phyloP scores from a whole-genome alignment of 148 eudicot species.

The Rhododendron molle region DNA sequence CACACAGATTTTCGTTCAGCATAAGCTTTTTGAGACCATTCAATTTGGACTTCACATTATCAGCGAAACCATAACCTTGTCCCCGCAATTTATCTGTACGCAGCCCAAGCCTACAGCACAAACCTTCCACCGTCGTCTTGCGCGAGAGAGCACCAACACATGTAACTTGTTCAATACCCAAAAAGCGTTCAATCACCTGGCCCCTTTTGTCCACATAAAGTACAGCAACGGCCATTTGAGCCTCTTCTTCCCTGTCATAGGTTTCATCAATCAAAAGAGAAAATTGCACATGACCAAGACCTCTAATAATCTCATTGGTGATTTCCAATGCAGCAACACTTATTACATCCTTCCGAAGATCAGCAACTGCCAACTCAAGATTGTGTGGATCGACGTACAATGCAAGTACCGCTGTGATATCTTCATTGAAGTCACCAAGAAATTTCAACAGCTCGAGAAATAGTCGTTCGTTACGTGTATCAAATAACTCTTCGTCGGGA shows the following conservation, averaged over 20 bases:
- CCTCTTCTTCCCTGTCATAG: background rate
- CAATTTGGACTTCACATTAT: background rate
- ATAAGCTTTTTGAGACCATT: background rate
- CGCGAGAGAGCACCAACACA: background rate
- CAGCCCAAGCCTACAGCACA: background rate
- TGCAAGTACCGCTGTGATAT: background rate
- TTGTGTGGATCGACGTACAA: slow-evolving; percentile 1
- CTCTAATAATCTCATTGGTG: background rate
- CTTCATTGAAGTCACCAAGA: background rate
- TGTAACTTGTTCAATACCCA: background rate
- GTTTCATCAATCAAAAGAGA: background rate
- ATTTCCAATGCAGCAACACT: background rate
- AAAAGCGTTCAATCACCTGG: background rate
- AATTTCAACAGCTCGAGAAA: slow-evolving; percentile 12
- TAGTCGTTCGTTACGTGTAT: background rate
- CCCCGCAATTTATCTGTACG: background rate
- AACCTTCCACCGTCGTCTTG: background rate
- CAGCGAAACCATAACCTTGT: background rate
- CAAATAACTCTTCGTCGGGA: background rate
- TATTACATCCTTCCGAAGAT: slow-evolving; percentile 6
- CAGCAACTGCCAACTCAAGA: background rate
- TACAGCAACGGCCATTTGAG: background rate
- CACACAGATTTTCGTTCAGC: background rate
- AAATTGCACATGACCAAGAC: background rate
- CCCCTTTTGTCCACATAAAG: background rate